Conservation (phyloP, 1,139 yeast genomes). For the Sugiyamaella pinicola region DNA sequence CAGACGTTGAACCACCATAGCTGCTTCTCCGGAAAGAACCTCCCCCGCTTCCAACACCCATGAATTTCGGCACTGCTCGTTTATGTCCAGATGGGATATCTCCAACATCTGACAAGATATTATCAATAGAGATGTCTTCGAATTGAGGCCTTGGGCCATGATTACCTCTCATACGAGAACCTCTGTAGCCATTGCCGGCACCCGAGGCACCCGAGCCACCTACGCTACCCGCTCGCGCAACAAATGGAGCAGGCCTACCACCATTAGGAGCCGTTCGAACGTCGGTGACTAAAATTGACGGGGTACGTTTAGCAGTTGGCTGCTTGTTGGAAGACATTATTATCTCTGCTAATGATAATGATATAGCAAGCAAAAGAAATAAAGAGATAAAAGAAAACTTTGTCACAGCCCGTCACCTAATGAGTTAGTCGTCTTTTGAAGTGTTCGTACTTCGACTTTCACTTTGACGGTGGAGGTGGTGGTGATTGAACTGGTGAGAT, state of each 20-base stretch:
- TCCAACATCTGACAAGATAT: constrained; percentile 63
- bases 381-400: background rate
- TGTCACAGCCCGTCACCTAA: background rate
- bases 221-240: constrained; percentile 18
- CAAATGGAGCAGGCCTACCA: constrained; percentile 83
- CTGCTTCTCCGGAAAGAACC: constrained; percentile 3
- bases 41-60: constrained; percentile 10
- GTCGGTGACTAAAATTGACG: constrained; percentile 91
- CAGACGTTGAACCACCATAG: background rate
- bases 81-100: constrained; percentile 84
- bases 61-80: constrained; percentile 37
- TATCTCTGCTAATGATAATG: too few relatives aligned
- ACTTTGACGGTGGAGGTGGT: background rate
- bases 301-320: constrained; percentile 85
- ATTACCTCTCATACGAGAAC: constrained; percentile 14
- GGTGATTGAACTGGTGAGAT: too few relatives aligned
- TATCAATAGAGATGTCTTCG: constrained; percentile 41
- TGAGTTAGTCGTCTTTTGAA: background rate
- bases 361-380: constrained; percentile 25
- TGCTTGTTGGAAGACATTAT: constrained; percentile 37
- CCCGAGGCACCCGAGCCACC: constrained; percentile 6
- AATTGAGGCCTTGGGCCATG: constrained; percentile 24
- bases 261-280: constrained; percentile 61
- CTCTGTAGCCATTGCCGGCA: constrained; percentile 21
- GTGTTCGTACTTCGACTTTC: background rate